phyloP scores from a whole-genome alignment of 2,329 filamentous ascomycete species.

The Penicillium sp. region DNA sequence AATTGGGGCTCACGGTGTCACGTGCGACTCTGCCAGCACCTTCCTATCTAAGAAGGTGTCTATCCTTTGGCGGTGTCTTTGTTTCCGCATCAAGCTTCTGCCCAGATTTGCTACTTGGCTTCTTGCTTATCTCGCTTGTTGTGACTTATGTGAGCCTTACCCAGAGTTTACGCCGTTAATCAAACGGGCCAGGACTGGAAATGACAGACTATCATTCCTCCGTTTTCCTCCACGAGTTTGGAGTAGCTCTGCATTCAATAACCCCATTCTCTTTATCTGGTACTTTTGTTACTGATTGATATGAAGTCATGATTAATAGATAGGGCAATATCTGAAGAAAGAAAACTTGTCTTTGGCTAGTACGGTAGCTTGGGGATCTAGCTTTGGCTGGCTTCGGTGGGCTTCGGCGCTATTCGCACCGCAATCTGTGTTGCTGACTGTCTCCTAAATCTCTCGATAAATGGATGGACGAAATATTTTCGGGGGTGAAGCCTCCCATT shows the following conservation, averaged over 20 bases:
- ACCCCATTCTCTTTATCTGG: not conserved
- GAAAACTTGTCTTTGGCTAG: not conserved
- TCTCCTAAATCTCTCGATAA: not conserved
- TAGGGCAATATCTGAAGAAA: not conserved
- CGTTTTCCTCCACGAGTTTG: not conserved
- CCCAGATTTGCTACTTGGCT: not conserved
- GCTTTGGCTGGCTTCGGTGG: too few relatives aligned
- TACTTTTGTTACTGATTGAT: not conserved
- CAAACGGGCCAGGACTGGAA: not conserved
- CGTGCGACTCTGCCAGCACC: not conserved
- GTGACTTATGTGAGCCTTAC: too few relatives aligned
- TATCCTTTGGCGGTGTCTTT: not conserved
- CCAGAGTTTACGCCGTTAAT: not conserved
- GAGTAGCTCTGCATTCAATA: too few relatives aligned
- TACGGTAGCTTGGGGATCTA: not conserved
- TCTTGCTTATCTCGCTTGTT: not conserved
- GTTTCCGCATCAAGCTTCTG: not conserved
- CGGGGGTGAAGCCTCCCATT: accelerated
- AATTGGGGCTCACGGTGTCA: not conserved
- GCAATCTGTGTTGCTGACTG: too few relatives aligned
- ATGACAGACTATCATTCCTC: not conserved
- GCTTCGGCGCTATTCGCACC: too few relatives aligned
- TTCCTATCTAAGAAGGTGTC: not conserved
- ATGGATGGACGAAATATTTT: too few relatives aligned
- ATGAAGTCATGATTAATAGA: not conserved